These are phyloP conservation scores for Grosmannia penicillata DNA, from an alignment of 2,329 filamentous ascomycete species.

Conservation along the genomic window DNA sequence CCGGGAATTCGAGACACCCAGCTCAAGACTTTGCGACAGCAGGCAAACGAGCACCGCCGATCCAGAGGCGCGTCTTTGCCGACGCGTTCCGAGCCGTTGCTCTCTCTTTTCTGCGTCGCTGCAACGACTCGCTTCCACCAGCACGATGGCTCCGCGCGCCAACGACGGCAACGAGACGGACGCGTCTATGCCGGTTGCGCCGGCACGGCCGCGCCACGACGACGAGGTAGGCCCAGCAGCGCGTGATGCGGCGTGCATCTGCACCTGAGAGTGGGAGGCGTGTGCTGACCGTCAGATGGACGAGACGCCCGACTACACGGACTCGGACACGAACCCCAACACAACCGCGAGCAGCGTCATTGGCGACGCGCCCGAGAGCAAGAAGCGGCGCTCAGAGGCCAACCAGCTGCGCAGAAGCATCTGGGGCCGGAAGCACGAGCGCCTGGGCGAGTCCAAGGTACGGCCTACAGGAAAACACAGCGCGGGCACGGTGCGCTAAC, in stretches of 20 bases:
- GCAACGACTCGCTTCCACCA: not conserved
- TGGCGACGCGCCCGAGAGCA: constrained; percentile 66
- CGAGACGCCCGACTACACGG: constrained; percentile 51
- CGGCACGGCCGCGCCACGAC: constrained; percentile 23
- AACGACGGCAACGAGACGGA: constrained; percentile 39
- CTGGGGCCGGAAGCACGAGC: constrained; percentile 88
- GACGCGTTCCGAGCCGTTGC: too few relatives aligned
- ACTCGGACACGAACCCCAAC: constrained; percentile 52
- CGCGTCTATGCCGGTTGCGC: constrained; percentile 49
- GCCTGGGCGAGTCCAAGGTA: constrained; percentile 85
- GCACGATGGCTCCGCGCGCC: constrained; percentile 1
- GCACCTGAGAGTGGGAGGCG: too few relatives aligned
- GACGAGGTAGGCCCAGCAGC: constrained; percentile 19
- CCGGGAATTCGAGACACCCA: too few relatives aligned
- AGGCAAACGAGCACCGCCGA: too few relatives aligned
- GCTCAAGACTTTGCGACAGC: too few relatives aligned
- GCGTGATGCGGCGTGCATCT: too few relatives aligned
- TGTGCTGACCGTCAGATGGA: constrained; percentile 28
- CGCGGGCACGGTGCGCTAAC: not conserved
- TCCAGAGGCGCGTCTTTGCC: too few relatives aligned
- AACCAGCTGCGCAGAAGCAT: constrained; percentile 84
- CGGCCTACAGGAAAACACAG: constrained; percentile 6
- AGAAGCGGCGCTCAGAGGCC: constrained; percentile 73
- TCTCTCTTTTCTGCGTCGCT: not conserved
- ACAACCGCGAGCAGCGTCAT: constrained; percentile 71